These are phyloP conservation scores for Colletotrichum sp. DNA, from an alignment of 2,329 filamentous ascomycete genomes.

Conservation along the genomic window DNA sequence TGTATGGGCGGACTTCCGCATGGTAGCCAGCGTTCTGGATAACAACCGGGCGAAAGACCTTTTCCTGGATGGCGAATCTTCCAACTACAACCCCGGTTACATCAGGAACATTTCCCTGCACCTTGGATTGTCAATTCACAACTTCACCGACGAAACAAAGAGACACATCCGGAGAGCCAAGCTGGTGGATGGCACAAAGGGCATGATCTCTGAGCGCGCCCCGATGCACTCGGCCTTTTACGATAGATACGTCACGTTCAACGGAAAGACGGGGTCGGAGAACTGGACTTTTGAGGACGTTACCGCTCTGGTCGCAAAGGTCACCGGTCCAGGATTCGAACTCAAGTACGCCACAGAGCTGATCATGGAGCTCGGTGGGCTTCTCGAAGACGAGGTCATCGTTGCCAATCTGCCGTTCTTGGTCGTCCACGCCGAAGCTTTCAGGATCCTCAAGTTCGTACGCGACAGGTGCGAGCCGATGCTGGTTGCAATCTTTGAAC, in stretches of 20 bases:
- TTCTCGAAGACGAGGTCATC: not conserved
- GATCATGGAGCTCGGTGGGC: not conserved
- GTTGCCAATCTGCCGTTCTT: not conserved
- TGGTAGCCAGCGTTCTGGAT: too few species aligned
- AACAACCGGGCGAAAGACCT: not conserved
- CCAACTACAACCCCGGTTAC: not conserved
- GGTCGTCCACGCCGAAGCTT: not conserved
- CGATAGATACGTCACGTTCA: not conserved
- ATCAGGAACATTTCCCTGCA: not conserved
- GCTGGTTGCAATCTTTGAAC: too few species aligned
- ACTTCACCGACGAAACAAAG: not conserved
- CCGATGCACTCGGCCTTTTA: not conserved
- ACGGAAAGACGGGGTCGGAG: not conserved
- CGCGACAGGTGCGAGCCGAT: not conserved
- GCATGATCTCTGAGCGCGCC: not conserved
- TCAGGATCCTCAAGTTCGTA: not conserved
- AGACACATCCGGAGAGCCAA: not conserved
- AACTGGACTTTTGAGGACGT: not conserved
- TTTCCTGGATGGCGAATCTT: not conserved
- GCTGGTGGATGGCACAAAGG: not conserved
- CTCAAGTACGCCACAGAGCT: not conserved
- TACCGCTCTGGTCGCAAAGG: not conserved
- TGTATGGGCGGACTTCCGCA: too few species aligned
- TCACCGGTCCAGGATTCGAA: not conserved
- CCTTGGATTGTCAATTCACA: not conserved